phyloP scores from a whole-genome alignment of 106 monocot species.

The Apostasia shenzhenica region DNA sequence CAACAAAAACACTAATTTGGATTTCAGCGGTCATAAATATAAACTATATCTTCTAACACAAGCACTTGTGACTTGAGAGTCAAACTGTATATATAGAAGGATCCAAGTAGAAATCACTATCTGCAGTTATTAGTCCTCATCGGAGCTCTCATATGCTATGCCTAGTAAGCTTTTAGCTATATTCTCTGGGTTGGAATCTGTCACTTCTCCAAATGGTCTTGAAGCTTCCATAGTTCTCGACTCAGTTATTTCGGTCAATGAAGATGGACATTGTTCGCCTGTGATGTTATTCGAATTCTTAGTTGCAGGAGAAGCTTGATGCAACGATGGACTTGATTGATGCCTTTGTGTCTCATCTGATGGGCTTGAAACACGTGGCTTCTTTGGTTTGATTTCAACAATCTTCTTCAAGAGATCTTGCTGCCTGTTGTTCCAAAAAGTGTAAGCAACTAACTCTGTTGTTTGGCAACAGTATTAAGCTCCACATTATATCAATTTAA shows the following conservation, averaged over 20 bases:
- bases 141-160: conserved; percentile 26
- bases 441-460: background rate
- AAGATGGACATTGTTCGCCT: background rate
- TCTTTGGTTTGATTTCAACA: conserved; percentile 80
- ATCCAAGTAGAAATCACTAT: no score
- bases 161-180: conserved; percentile 19
- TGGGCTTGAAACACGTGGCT: conserved; percentile 34
- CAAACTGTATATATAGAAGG: no score
- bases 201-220: background rate
- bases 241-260: background rate
- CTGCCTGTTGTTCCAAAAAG: conserved; percentile 43
- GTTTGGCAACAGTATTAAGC: no score
- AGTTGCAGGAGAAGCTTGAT: background rate
- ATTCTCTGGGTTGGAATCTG: conserved; percentile 13
- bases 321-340: background rate
- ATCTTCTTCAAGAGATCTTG: conserved; percentile 91
- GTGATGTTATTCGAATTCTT: background rate
- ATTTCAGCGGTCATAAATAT: no score
- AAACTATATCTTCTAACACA: no score
- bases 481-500: background rate
- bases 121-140: conserved; percentile 10
- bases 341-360: conserved; percentile 11
- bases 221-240: background rate
- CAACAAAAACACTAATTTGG: no score
- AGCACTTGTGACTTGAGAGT: no score